Evolutionary conservation across 2,329 filamentous ascomycete species (phyloP), one percentile per base, ranked within the genome.

Genomic region (Botryotinia narcissicola): DNA sequence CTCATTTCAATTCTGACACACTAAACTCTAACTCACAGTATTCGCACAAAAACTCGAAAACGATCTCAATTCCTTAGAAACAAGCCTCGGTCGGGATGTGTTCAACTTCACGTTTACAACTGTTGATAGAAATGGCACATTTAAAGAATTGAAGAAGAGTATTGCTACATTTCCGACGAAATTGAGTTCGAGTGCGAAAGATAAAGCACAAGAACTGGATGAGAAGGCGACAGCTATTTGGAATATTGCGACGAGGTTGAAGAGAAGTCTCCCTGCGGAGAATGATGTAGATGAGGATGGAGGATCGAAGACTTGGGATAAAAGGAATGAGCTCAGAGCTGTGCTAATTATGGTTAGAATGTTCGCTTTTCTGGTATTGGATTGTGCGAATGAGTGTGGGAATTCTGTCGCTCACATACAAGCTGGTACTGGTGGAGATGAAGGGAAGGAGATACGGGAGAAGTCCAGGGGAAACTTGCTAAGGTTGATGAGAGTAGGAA

Each of bases 321-420:
- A 44, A 18, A 57, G 12, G 14, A 32, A 37, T 32, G 62, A 48
- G 2, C 29, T 68, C 2, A 48, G n/a, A n/a, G 62, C 75, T 29
- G 75, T 81, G 22, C 73, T 81, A 37, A 67, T 80, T 32, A 72
- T 83, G 22, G 81, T 82, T 20, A 84, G 87, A 60, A 80, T 87
- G 2, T 84, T 95, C 77, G 87, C 92, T 0, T 94, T 93, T 78
- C 82, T 91, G 22, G 81, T 95, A 73, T 83, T 97, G 22, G 89
- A 91, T 61, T 83, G 87, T 61, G 88, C 87, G 73, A 83, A 87
- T 77, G 78, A 64, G 54, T 68, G 62, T 68, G 42, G 16, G 14
- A 60, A 40, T 60, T 18, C 48, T 37, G 63, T n/a, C 1, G 35
- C 48, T 32, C 16, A 57, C 10, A 10, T 44, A 9, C 48, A 42